Percentiles rank a stretch among this genome's conserved stretches.
phyloP scores from a whole-genome alignment of 1,139 yeast species.

The Kurtzmaniella quercitrusa region DNA sequence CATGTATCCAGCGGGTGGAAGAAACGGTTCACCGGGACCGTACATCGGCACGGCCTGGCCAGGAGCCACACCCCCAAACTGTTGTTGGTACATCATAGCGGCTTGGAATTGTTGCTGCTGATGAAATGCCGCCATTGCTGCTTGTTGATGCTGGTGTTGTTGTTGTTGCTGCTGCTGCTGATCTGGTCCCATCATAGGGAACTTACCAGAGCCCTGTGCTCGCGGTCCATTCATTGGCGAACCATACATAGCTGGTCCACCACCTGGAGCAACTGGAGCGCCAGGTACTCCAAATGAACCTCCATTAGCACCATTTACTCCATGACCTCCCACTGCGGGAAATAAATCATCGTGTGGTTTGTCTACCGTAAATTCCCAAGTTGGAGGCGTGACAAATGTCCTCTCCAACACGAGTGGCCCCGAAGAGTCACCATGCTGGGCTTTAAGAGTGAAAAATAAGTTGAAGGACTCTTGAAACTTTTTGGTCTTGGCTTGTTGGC shows the following conservation, averaged over 20 bases:
- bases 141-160: constrained; percentile 16
- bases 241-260: background rate
- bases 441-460: constrained; percentile 45
- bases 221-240: background rate
- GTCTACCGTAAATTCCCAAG: constrained; percentile 66
- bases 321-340: constrained; percentile 25
- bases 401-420: constrained; percentile 40
- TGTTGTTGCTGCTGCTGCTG: constrained; percentile 21
- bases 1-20: constrained; percentile 38
- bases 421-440: constrained; percentile 28
- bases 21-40: constrained; percentile 29
- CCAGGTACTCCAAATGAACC: constrained; percentile 1
- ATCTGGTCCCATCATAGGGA: constrained; percentile 16
- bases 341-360: constrained; percentile 48
- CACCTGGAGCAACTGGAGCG: constrained; percentile 12
- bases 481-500: constrained; percentile 31
- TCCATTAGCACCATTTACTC: constrained; percentile 12
- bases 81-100: constrained; percentile 35
- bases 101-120: constrained; percentile 38
- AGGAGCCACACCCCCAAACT: constrained; percentile 26
- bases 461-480: constrained; percentile 51
- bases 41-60: constrained; percentile 35
- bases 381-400: constrained; percentile 74
- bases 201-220: constrained; percentile 12
- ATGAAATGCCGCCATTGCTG: constrained; percentile 32